phyloP scores from a whole-genome alignment of 176 grass and related monocot genomes.

The Aegilops longissima region DNA sequence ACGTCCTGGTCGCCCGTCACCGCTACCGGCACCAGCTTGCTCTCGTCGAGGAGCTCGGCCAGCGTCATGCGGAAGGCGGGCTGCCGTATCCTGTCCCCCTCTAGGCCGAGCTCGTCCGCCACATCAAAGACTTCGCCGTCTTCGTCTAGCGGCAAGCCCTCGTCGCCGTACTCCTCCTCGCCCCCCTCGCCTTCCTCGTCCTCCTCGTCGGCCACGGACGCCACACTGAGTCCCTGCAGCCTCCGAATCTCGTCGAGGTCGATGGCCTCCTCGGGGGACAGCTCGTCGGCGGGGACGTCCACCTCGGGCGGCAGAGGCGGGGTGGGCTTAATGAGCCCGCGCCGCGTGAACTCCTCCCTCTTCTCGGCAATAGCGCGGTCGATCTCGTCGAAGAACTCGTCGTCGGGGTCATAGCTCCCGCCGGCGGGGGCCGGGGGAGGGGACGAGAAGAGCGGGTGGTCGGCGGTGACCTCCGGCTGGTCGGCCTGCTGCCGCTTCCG shows the following conservation, averaged over 20 bases:
- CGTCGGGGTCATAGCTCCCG: conserved; percentile 48
- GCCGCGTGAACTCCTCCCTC: conserved; percentile 71
- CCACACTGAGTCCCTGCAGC: conserved; percentile 58
- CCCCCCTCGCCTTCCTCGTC: conserved; percentile 33
- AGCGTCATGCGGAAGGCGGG: conserved; percentile 88
- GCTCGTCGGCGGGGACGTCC: conserved; percentile 60
- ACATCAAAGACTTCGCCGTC: conserved; percentile 49
- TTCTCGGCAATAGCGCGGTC: conserved; percentile 83
- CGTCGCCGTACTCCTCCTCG: conserved; percentile 33
- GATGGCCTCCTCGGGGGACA: conserved; percentile 67
- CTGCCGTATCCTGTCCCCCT: conserved; percentile 43
- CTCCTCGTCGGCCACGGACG: conserved; percentile 40
- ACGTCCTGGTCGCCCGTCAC: conserved; percentile 89
- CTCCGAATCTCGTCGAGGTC: conserved; percentile 72
- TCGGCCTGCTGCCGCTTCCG: conserved; percentile 46
- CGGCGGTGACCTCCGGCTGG: conserved; percentile 46
- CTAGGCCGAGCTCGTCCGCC: conserved; percentile 49
- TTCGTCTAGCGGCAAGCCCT: conserved; percentile 40
- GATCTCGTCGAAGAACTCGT: conserved; percentile 78
- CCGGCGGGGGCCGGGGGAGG: neutral
- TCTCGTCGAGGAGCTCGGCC: conserved; percentile 94
- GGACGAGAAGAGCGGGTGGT: conserved; percentile 50
- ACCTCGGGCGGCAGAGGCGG: conserved; percentile 32
- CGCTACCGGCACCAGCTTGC: conserved; percentile 79
- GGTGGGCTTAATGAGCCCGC: conserved; percentile 41